A percentile compares a stretch with the other conserved stretches of the same genome.
Conservation (phyloP, 805 yeast genomes). For the Saccharomycopsis capsularis region DNA sequence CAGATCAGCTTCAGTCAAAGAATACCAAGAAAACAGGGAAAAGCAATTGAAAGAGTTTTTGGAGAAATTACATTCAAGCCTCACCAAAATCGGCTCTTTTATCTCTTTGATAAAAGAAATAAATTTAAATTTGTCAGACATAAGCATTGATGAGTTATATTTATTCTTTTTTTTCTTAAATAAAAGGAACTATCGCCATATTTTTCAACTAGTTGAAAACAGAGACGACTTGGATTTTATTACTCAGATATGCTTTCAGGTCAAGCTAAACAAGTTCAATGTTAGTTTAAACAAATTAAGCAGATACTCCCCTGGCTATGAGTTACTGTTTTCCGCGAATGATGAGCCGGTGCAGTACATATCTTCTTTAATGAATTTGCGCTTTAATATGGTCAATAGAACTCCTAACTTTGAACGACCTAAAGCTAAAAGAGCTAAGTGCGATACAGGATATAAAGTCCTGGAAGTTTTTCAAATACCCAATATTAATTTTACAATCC, state of each 20-base stretch:
- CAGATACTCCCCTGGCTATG: slow-evolving; percentile 40
- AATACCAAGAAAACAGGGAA: background rate
- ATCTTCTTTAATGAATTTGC: slow-evolving; percentile 33
- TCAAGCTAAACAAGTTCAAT: slow-evolving; percentile 22
- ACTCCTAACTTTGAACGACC: slow-evolving; percentile 9
- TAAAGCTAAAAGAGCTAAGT: no score
- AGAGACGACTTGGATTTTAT: slow-evolving; percentile 5
- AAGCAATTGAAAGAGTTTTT: slow-evolving; percentile 4
- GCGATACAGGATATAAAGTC: no score
- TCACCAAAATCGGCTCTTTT: background rate
- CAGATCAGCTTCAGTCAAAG: background rate
- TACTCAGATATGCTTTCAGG: slow-evolving; percentile 14
- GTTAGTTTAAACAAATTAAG: slow-evolving; percentile 27
- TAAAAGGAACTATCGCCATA: background rate
- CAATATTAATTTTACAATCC: slow-evolving; percentile 32
- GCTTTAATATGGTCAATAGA: slow-evolving; percentile 22
- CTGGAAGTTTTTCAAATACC: slow-evolving; percentile 32
- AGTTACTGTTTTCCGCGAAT: slow-evolving; percentile 33
- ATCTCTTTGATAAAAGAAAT: slow-evolving; percentile 23
- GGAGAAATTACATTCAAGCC: background rate
- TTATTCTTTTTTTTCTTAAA: slow-evolving; percentile 19
- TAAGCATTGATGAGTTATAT: slow-evolving; percentile 27
- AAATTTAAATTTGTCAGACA: slow-evolving; percentile 23
- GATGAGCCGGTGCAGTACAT: slow-evolving; percentile 39
- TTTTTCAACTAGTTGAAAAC: background rate